A percentile compares a stretch with the other conserved stretches of the same genome.
phyloP scores from a whole-genome alignment of 163 green algal species.

The Smithsoniella earleae region DNA sequence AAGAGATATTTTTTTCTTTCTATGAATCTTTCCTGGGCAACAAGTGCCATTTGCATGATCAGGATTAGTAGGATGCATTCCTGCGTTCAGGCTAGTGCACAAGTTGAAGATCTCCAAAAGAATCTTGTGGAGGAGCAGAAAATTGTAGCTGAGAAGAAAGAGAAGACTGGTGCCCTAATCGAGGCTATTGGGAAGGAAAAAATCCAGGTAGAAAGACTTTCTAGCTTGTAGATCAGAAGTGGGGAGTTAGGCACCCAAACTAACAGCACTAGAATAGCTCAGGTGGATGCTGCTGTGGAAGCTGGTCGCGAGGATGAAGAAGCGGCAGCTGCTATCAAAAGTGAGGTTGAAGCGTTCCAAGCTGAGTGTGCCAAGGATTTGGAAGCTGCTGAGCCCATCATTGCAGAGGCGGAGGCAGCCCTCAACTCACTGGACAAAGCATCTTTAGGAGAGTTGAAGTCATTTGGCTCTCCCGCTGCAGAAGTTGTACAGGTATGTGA shows the following conservation, averaged over 20 bases:
- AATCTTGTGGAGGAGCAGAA: constrained; percentile 76
- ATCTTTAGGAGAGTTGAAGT: constrained; percentile 85
- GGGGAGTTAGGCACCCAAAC: neutral
- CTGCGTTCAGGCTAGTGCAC: constrained; percentile 19
- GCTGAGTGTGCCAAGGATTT: constrained; percentile 75
- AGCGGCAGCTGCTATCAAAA: constrained; percentile 58
- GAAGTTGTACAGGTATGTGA: constrained; percentile 66
- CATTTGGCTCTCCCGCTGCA: constrained; percentile 73
- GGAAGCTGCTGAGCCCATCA: constrained; percentile 78
- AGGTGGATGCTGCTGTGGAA: constrained; percentile 78
- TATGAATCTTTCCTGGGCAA: too few species aligned
- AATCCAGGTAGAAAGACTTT: constrained; percentile 19
- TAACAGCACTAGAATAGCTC: neutral
- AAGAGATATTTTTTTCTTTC: too few species aligned
- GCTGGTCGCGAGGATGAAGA: constrained; percentile 70
- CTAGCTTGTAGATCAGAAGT: too few species aligned
- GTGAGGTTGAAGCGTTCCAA: constrained; percentile 69
- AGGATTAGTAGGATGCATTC: too few species aligned
- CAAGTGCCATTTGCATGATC: too few species aligned
- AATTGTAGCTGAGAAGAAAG: constrained; percentile 89
- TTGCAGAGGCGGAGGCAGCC: constrained; percentile 76
- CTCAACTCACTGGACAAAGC: constrained; percentile 84
- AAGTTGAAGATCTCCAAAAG: constrained; percentile 72
- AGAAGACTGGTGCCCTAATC: constrained; percentile 76
- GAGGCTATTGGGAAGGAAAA: constrained; percentile 57